phyloP scores from a whole-genome alignment of 129 eudicot species.

The Lactuca saligna region DNA sequence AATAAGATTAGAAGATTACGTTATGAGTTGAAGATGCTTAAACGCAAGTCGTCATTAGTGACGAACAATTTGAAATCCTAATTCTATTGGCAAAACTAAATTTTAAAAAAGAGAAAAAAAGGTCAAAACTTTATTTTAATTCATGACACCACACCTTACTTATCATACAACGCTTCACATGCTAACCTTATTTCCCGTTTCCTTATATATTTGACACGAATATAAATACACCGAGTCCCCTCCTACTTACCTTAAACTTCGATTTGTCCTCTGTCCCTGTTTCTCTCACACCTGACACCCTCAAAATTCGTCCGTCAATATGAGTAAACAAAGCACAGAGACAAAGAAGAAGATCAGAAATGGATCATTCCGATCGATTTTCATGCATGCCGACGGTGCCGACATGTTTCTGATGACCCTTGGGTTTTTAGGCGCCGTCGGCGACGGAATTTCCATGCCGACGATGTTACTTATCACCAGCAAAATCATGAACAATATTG shows the following conservation, averaged over 20 bases:
- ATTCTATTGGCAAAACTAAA: slow-evolving; percentile 3
- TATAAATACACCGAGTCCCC: slow-evolving; percentile 26
- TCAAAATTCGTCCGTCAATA: not conserved
- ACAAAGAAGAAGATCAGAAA: slow-evolving; percentile 20
- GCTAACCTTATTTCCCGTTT: slow-evolving; percentile 6
- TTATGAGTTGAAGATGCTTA: slow-evolving; percentile 3
- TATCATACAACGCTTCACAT: slow-evolving; percentile 21
- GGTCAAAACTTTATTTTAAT: slow-evolving; percentile 1
- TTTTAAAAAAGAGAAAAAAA: not conserved
- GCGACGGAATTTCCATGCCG: slow-evolving; percentile 81
- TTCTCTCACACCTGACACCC: not conserved
- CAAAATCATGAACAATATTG: slow-evolving; percentile 78
- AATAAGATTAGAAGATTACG: not conserved
- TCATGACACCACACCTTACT: slow-evolving; percentile 7
- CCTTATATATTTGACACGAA: slow-evolving; percentile 1
- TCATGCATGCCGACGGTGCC: slow-evolving; percentile 77
- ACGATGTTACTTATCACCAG: slow-evolving; percentile 59
- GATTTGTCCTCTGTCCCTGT: not conserved
- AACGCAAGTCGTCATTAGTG: slow-evolving; percentile 33
- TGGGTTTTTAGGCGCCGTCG: slow-evolving; percentile 70
- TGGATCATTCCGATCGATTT: slow-evolving; percentile 62
- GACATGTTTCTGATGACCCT: slow-evolving; percentile 62
- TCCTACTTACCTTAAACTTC: slow-evolving; percentile 16
- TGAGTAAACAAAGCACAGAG: slow-evolving; percentile 16
- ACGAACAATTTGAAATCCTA: slow-evolving; percentile 16